Percentiles rank a stretch among this genome's conserved stretches.
Evolutionary conservation across 805 yeast genomes (phyloP).

Genomic region (Ogataea naganishii): DNA sequence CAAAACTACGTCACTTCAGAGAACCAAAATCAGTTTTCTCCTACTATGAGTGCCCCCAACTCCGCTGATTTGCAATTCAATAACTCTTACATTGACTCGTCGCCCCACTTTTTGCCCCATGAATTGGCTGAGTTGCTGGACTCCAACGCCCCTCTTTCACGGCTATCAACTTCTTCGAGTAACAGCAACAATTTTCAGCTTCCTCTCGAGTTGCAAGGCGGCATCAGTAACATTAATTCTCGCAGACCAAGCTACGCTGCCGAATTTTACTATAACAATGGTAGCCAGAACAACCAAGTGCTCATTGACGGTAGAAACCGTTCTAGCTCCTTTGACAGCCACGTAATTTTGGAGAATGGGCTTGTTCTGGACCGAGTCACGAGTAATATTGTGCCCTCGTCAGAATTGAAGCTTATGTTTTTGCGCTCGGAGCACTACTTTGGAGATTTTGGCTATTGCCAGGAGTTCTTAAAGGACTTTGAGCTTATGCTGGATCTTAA

Average conservation of each 20-base stretch:
- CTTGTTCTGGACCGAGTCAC: conserved; percentile 44
- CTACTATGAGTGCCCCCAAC: too few species aligned
- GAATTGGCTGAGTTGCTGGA: too few species aligned
- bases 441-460: conserved; percentile 31
- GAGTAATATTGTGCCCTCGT: conserved; percentile 45
- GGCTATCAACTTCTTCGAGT: too few species aligned
- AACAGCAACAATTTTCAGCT: conserved; percentile 33
- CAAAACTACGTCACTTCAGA: too few species aligned
- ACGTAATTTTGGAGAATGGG: conserved; percentile 49
- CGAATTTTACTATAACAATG: conserved; percentile 38
- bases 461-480: conserved; percentile 28
- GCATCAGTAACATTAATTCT: conserved; percentile 50
- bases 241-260: conserved; percentile 74
- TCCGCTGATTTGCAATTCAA: too few species aligned
- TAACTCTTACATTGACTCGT: too few species aligned
- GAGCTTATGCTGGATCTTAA: conserved; percentile 14
- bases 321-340: conserved; percentile 5
- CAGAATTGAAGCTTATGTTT: conserved; percentile 43
- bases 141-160: too few species aligned
- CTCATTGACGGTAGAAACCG: conserved; percentile 1
- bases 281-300: conserved; percentile 1
- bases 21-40: too few species aligned
- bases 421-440: conserved; percentile 46
- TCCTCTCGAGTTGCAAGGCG: conserved; percentile 58
- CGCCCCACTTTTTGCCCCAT: too few species aligned